These are phyloP conservation scores for Fraxinus latifolia DNA, from an alignment of 305 asterid species.

Conservation along the genomic window DNA sequence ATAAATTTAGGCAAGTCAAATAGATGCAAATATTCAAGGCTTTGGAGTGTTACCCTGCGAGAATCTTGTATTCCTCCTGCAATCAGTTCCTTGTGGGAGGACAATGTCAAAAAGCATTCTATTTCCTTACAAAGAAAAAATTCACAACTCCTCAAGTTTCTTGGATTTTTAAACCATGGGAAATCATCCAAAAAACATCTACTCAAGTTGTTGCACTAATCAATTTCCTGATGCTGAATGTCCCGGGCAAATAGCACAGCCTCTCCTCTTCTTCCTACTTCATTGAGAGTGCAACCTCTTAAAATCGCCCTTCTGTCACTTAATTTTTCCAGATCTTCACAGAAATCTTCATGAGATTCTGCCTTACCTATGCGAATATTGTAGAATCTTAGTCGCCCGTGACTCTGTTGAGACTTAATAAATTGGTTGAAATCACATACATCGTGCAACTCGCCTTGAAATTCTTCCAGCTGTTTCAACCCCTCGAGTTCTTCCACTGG, in stretches of 20 bases:
- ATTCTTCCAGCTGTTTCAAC: neutral
- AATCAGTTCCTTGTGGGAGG: neutral
- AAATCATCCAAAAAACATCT: neutral
- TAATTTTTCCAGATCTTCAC: neutral
- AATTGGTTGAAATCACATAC: neutral
- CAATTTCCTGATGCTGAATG: neutral
- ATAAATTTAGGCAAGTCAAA: conserved; percentile 1
- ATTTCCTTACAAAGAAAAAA: neutral
- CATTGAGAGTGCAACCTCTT: neutral
- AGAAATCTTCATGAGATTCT: neutral
- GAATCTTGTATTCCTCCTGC: neutral
- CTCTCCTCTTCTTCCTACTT: neutral
- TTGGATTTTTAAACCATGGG: neutral
- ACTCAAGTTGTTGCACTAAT: neutral
- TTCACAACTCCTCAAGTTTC: neutral
- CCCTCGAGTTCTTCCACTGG: neutral
- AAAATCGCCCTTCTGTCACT: neutral
- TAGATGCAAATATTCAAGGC: neutral
- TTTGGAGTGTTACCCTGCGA: neutral
- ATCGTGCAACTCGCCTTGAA: neutral
- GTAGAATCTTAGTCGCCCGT: neutral
- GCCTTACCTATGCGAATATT: neutral
- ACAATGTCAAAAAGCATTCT: neutral
- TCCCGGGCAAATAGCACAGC: neutral
- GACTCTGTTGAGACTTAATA: neutral